Percentiles rank a stretch among this genome's conserved stretches.
These are phyloP conservation scores for Phytophthora citricola DNA, from an alignment of 352 stramenopile species.

Conservation along the genomic window DNA sequence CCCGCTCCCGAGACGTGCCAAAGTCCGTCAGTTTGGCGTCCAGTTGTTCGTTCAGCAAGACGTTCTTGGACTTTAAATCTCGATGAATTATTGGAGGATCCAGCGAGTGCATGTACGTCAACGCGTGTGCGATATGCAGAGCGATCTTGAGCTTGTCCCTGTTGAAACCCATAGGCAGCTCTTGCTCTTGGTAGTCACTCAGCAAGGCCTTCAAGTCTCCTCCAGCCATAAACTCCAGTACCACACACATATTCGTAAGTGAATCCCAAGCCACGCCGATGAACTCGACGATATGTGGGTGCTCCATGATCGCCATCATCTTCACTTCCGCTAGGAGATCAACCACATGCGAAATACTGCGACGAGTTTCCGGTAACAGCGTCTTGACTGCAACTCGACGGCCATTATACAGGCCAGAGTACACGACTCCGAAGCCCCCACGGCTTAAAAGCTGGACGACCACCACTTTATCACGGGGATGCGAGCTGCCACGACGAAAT, in stretches of 20 bases:
- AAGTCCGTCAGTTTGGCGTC: constrained; percentile 60
- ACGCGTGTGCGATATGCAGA: constrained; percentile 39
- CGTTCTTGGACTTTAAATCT: constrained; percentile 63
- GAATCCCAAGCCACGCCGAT: constrained; percentile 61
- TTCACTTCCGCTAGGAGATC: constrained; percentile 54
- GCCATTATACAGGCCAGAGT: constrained; percentile 41
- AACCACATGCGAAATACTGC: constrained; percentile 35
- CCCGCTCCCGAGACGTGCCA: constrained; percentile 37
- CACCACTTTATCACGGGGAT: constrained; percentile 49
- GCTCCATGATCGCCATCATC: constrained; percentile 52
- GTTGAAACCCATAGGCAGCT: constrained; percentile 38
- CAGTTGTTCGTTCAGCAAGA: constrained; percentile 42
- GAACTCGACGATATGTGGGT: constrained; percentile 55
- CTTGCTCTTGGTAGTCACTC: constrained; percentile 27
- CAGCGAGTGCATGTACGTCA: constrained; percentile 57
- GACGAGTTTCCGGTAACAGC: constrained; percentile 46
- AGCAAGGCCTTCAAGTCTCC: constrained; percentile 58
- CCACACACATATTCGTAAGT: constrained; percentile 49
- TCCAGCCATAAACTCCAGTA: constrained; percentile 67
- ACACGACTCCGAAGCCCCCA: constrained; percentile 59
- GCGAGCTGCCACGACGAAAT: constrained; percentile 46
- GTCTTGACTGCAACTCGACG: constrained; percentile 57
- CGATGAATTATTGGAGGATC: constrained; percentile 47
- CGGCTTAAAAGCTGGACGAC: constrained; percentile 41
- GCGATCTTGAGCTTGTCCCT: constrained; percentile 43